Conservation (phyloP, 75 land plant species). For the Larix kaempferi region DNA sequence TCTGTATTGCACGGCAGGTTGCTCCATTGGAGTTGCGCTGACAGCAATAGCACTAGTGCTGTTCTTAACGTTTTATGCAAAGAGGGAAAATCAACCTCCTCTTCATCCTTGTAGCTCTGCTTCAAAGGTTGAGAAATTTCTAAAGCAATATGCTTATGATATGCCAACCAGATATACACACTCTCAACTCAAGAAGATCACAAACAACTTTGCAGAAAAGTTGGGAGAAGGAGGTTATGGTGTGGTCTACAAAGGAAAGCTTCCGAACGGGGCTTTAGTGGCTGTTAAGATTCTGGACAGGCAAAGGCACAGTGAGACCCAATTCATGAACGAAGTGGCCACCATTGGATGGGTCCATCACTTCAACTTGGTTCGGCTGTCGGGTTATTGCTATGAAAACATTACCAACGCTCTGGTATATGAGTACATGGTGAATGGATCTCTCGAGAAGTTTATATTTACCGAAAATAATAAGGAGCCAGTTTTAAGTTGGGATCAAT, state of each 20-base stretch:
- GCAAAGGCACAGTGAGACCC: constrained; percentile 4
- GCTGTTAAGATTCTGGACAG: constrained; percentile 28
- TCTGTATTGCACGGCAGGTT: background rate
- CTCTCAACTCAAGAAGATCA: constrained; percentile 19
- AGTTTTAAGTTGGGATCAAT: background rate
- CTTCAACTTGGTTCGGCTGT: constrained; percentile 24
- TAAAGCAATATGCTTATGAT: background rate
- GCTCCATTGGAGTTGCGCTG: background rate
- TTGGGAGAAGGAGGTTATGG: constrained; percentile 34
- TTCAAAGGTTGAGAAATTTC: background rate
- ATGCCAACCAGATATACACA: constrained; percentile 10
- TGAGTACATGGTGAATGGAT: constrained; percentile 40
- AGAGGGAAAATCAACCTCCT: too few relatives aligned
- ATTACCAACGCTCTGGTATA: constrained; percentile 21
- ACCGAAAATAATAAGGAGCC: background rate
- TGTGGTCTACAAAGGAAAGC: constrained; percentile 27
- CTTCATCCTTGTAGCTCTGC: background rate
- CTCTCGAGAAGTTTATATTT: constrained; percentile 31
- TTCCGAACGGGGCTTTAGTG: constrained; percentile 7
- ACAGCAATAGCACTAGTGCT: background rate
- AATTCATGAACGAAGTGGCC: constrained; percentile 29
- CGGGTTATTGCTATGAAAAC: constrained; percentile 24
- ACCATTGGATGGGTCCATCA: constrained; percentile 35
- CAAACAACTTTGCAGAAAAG: constrained; percentile 9
- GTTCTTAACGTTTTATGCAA: too few relatives aligned